Base-by-base conservation (phyloP, 805 yeast genomes). In the Metschnikowia lunata region DNA sequence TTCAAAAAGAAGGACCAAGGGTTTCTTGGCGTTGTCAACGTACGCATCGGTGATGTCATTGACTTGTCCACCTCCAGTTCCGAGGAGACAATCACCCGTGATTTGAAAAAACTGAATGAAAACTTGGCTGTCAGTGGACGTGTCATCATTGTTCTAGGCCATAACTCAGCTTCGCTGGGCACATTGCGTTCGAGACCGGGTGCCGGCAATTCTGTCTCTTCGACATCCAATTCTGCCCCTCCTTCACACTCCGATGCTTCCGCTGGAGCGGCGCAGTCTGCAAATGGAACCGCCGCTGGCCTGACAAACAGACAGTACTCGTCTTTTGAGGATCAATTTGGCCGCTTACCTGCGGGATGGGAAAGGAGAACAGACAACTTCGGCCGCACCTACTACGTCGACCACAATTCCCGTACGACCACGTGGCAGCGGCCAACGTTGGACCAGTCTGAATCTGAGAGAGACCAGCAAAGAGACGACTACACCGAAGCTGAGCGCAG, bases 1-100 rank as follows among this genome's bases (percentile, higher is more conserved):
- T 93, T 93, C 72, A 93, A 93, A 65, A 89, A 88, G 80, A 90
- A 89, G 76, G 99, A 93, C 63, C 99, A 93, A 66, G 99, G 99
- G 6, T 93, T 93, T 57, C 72, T 93, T 42, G 99, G 99, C 46
- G 98, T 93, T 14, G 93, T 93, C 49, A 93, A 93, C 63, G 78
- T 93, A 41, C 76, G 95, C 52, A 79, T 93, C 28, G 91, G 91
- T 35, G 98, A 93, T 63, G 88, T 87, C 27, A 78, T 91, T 46
- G 95, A 89, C 61, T 72, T 83, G 43, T 69, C 68, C 43, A 55
- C 73, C 66, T 62, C 63, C 26, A 61, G 48, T 48, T 62, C 71
- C 33, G 90, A 85, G 62, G 96, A 90, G 64, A 91, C 97, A 47
- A 82, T 91, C 46, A 90, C 98, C 1, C 81, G 96, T 58, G 96